Base-by-base conservation (phyloP, 495 filamentous ascomycete species). In the Penicillium bovifimosum region DNA sequence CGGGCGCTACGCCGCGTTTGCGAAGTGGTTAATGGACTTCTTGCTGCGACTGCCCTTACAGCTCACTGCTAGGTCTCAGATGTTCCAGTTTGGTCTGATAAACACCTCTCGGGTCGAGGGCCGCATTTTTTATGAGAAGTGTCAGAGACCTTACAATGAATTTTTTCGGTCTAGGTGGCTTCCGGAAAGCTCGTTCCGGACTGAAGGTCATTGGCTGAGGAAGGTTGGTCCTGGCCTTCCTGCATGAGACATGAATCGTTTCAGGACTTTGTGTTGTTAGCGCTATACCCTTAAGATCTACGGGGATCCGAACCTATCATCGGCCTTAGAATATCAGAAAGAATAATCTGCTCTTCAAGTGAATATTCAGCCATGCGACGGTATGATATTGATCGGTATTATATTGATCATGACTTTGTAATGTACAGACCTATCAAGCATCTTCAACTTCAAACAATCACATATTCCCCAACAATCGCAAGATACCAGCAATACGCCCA, bases 401-500 rank as follows among this genome's bases (percentile, higher is more conserved):
- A 24, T 4, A 24, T 24, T 24, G 20, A 24, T 5, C n/a, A 29
- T 11, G n/a, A 11, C 9, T 20, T 4, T 24, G 9, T 17, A 45
- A 0, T 16, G 31, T 33, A 46, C 43, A 47, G 35, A n/a, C n/a
- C n/a, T n/a, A 48, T 16, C 29, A 17, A 11, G 24, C 1, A 10
- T 39, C 13, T 16, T 24, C 20, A 24, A 24, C 20, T 24, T 33
- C n/a, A 24, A 3, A 13, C 11, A 5, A 49, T 56, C 50, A 75
- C 68, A 75, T 69, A 60, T 76, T 76, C 41, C 67, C 60, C 53
- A 80, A 54, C 48, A 84, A 64, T 47, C 69, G 68, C 49, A 70
- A 42, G 38, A 84, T 61, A 33, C 81, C 82, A 47, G 49, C 63
- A 24, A 77, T 50, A 54, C 76, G 72, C 36, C 74, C 77, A 41